A percentile compares a stretch with the other conserved stretches of the same genome.
Evolutionary conservation across 164 flowering plant genomes (phyloP).

Genomic region (Dillenia suffruticosa): DNA sequence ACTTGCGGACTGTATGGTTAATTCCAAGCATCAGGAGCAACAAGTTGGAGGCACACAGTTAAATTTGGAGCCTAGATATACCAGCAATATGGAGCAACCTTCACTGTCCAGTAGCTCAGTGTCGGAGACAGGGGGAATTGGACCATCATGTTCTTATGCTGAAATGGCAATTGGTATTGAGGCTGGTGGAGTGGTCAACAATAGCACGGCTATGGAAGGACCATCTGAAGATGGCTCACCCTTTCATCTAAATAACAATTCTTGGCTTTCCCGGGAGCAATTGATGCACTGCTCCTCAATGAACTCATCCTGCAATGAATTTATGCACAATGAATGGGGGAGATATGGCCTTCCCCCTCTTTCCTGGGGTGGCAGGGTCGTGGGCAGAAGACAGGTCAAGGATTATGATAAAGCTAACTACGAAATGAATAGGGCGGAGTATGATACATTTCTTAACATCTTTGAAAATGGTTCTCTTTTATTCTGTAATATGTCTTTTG

Average conservation of each 20-base stretch:
- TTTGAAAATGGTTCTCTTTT: slow-evolving; percentile 97
- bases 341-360: slow-evolving; percentile 57
- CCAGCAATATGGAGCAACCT: slow-evolving; percentile 35
- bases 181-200: slow-evolving; percentile 30
- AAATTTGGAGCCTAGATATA: slow-evolving; percentile 30
- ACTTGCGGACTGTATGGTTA: slow-evolving; percentile 56
- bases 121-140: slow-evolving; percentile 32
- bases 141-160: slow-evolving; percentile 45
- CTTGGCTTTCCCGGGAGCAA: slow-evolving; percentile 64
- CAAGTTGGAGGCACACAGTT: slow-evolving; percentile 37
- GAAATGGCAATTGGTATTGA: slow-evolving; percentile 39
- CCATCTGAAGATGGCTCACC: slow-evolving; percentile 76
- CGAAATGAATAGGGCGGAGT: slow-evolving; percentile 57
- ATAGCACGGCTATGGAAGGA: slow-evolving; percentile 62
- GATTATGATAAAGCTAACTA: slow-evolving; percentile 38
- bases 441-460: slow-evolving; percentile 72
- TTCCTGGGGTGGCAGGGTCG: slow-evolving; percentile 92
- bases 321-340: slow-evolving; percentile 71
- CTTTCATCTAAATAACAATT: slow-evolving; percentile 44
- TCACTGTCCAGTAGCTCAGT: slow-evolving; percentile 32
- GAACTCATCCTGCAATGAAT: slow-evolving; percentile 44
- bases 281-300: slow-evolving; percentile 44
- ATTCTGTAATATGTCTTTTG: slow-evolving; percentile 95
- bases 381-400: slow-evolving; percentile 69
- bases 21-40: slow-evolving; percentile 32